Conservation (phyloP, 2,329 filamentous ascomycete genomes). For the Aphanoascus verrucosus region DNA sequence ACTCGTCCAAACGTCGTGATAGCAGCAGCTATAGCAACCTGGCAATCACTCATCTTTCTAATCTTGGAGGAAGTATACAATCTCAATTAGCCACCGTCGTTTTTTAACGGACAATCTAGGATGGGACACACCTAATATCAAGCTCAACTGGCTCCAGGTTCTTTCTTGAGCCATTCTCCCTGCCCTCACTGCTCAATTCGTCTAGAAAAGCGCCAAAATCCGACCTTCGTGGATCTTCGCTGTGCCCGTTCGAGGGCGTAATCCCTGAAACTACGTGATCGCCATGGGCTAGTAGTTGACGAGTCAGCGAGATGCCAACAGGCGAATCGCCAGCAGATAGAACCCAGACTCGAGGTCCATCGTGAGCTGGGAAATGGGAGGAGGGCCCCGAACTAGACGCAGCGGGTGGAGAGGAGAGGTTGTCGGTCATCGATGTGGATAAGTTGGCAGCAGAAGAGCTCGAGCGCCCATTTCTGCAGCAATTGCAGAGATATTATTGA, state of each 20-base stretch:
- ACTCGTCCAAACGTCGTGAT: constrained; percentile 73
- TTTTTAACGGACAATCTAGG: too few species aligned
- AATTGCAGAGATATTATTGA: background rate
- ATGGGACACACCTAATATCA: constrained; percentile 41
- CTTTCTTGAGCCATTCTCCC: constrained; percentile 68
- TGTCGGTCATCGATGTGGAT: constrained; percentile 28
- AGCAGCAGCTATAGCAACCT: constrained; percentile 77
- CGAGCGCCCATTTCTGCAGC: constrained; percentile 11
- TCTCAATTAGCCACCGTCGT: background rate
- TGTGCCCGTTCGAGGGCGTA: constrained; percentile 64
- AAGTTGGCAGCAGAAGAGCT: background rate
- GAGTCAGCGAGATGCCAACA: constrained; percentile 69
- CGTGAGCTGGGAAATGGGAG: constrained; percentile 48
- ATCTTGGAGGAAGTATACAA: background rate
- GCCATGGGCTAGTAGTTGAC: constrained; percentile 75
- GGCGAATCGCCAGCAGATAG: constrained; percentile 79
- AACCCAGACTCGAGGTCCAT: constrained; percentile 78
- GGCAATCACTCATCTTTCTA: constrained; percentile 58
- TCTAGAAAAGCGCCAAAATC: constrained; percentile 73
- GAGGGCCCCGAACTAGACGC: constrained; percentile 22
- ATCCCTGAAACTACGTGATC: constrained; percentile 83
- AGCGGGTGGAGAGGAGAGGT: constrained; percentile 17
- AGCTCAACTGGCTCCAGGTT: constrained; percentile 55
- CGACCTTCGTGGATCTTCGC: constrained; percentile 58
- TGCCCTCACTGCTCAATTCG: constrained; percentile 43